Conservation (phyloP, 192 early-diverging fungal genomes). For the Piromyces sp. region DNA sequence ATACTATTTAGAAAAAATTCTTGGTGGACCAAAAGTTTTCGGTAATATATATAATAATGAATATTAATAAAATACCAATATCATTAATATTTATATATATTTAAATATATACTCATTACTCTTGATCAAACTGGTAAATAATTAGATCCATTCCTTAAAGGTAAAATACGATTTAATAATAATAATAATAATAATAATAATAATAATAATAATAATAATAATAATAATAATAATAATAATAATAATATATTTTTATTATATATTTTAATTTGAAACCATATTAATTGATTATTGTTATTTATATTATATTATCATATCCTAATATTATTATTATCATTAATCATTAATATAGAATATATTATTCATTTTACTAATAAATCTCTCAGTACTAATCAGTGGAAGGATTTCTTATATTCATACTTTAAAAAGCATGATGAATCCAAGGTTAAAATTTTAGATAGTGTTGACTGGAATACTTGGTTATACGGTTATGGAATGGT, state of each 20-base stretch:
- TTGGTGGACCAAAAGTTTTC: conserved; percentile 74
- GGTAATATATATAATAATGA: conserved; percentile 15
- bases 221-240: not conserved
- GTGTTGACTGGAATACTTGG: conserved; percentile 86
- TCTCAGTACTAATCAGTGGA: conserved; percentile 80
- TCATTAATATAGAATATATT: conserved; percentile 65
- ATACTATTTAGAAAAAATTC: conserved; percentile 72
- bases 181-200: too few species aligned
- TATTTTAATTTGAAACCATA: too few species aligned
- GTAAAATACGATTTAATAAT: conserved; percentile 3
- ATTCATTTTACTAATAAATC: conserved; percentile 66
- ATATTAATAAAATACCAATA: too few species aligned
- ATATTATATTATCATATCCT: not conserved
- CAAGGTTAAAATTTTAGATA: conserved; percentile 52
- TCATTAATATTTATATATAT: too few species aligned
- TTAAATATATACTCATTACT: too few species aligned
- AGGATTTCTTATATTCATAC: conserved; percentile 58
- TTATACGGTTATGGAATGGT: conserved; percentile 70
- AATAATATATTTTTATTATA: too few species aligned
- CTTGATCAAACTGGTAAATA: too few species aligned
- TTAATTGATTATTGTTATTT: too few species aligned
- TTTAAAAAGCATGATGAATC: conserved; percentile 47
- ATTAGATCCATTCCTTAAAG: not conserved
- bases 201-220: not conserved
- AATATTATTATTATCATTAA: too few species aligned